These are phyloP conservation scores for Ricinus communis DNA, from an alignment of 345 rosid species.

Conservation along the genomic window DNA sequence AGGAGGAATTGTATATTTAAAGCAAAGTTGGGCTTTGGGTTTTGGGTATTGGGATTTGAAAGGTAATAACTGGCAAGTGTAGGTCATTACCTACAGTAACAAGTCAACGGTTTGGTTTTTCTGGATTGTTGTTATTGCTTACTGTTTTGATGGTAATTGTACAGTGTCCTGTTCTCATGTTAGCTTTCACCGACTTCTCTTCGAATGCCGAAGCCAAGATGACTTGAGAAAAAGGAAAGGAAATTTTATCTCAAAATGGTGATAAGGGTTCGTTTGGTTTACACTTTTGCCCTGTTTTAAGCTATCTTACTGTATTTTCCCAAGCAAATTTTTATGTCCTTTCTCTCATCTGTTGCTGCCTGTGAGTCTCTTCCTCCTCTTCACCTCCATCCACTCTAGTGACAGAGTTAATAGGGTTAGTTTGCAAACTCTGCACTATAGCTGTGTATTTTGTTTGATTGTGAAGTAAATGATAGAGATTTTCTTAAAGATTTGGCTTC, in stretches of 20 bases:
- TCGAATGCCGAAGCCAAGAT: neutral
- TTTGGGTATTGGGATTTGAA: slow-evolving; percentile 10
- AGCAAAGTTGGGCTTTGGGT: slow-evolving; percentile 2
- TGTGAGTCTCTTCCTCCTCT: neutral
- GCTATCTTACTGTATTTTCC: slow-evolving; percentile 14
- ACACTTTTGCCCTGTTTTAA: slow-evolving; percentile 12
- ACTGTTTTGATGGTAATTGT: neutral
- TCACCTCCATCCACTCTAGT: neutral
- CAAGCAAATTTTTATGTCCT: slow-evolving; percentile 1
- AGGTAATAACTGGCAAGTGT: slow-evolving; percentile 33
- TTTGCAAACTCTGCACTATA: neutral
- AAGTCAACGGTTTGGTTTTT: slow-evolving; percentile 31
- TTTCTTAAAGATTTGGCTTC: slow-evolving; percentile 8
- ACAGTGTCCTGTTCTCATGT: slow-evolving; percentile 15
- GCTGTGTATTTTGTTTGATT: slow-evolving; percentile 2
- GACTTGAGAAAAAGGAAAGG: no score
- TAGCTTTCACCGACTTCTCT: slow-evolving; percentile 25
- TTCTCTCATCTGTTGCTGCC: neutral
- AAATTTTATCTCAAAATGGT: no score
- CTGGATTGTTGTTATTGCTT: no score
- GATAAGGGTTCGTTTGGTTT: slow-evolving; percentile 6
- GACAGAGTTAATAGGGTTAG: neutral
- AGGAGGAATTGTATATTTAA: neutral
- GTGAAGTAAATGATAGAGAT: slow-evolving; percentile 1
- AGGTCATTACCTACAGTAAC: slow-evolving; percentile 32